Evolutionary conservation across 2,329 filamentous ascomycete species (phyloP), one percentile per base, ranked within the genome.

Genomic region (Phoma sp.): DNA sequence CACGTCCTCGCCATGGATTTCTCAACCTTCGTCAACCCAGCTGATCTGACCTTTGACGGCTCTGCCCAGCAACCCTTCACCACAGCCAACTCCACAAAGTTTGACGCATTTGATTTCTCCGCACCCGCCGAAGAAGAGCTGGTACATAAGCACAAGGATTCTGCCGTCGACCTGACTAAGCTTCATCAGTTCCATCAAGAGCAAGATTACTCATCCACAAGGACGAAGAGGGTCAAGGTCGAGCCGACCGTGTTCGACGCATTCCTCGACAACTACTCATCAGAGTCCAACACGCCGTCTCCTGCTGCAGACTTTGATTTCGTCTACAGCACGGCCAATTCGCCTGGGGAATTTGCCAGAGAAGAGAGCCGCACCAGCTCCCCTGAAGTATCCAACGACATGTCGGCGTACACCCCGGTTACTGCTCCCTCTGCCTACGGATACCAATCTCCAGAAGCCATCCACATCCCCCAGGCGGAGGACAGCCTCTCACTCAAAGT

Each of bases 271-370:
- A 61, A 60, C 33, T 57, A 61, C 8, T 70, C 68, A 9, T 61
- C 67, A 12, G 63, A 61, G 5, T 67, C 67, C 9, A 71, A 67
- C 55, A 70, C 65, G 15, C 65, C 69, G 6, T 73, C 70, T 7
- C 68, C 69, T 4, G 58, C 68, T 55, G 59, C 60, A 38, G 62
- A 64, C 48, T 61, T 60, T 48, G 61, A 63, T 53, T 61, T 67
- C 47, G 60, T 73, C 39, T 74, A 72, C 51, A 71, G 71, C 65
- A 64, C 65, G 17, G 62, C 64, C 51, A 72, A 70, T 43, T 73
- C 71, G 9, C 71, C 71, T 4, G 65, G 69, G 17, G 70, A 68
- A 44, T 71, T 65, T 35, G 32, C 62, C 8, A 60, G 68, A 13
- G 67, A 72, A 17, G 62, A 66, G 40, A 73, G 69, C 57, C 69